Evolutionary conservation across 495 filamentous ascomycete genomes (phyloP), one percentile per base, ranked within the genome.

Genomic region (Saxophila tyrrhenica): DNA sequence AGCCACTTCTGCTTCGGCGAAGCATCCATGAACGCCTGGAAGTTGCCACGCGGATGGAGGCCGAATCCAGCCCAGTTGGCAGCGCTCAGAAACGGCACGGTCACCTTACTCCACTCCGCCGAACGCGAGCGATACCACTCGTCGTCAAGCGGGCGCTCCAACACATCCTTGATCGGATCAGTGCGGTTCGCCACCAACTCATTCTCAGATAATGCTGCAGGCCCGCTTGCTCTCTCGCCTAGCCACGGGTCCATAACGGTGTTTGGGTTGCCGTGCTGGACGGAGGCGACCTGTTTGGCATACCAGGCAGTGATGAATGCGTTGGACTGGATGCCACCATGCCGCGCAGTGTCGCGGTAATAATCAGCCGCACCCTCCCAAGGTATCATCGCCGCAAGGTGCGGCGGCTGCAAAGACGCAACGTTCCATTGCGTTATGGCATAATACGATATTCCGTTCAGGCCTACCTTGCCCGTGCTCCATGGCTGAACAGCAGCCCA

Each of bases 351-450:
- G 52, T 83, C 80, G 0, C 79, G 74, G 60, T 83, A 84, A 52
- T 80, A 82, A 54, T 84, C 80, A 0, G 75, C 78, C 78, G 83
- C 81, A n/a, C 81, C 81, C 60, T 84, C 81, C 81, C 81, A 84
- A 0, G 81, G 80, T 11, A 83, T 71, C 13, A 83, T 83, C 39
- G 73, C 75, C 0, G 75, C 65, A 20, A 84, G 57, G 2, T 79
- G 80, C 63, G 76, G 78, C 0, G 81, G 81, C 35, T 73, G 67
- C 7, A 79, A 70, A 11, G 81, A 80, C 0, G 79, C 79, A 0
- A 83, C 80, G 0, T 78, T 70, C 80, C 80, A 84, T 67, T 84
- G 81, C 48, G 64, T 75, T 2, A 78, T 79, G 15, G 78, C 80
- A 60, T 77, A 83, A 63, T 84, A 83, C 50, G 71, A 75, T 44